phyloP scores from a whole-genome alignment of 257 asterid genomes.

The Craterostigma plantagineum region DNA sequence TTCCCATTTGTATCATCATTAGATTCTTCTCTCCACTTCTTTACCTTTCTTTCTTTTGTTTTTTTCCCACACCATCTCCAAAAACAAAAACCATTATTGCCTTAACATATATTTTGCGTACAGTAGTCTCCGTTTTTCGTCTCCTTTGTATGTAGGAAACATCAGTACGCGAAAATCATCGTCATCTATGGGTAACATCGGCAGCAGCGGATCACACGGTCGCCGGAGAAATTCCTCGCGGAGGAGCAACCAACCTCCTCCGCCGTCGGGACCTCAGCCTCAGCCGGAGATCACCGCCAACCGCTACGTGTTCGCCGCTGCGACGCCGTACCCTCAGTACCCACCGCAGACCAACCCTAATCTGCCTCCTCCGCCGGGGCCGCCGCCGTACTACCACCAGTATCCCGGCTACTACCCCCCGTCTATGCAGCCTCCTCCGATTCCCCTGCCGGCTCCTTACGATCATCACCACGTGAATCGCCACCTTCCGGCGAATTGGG shows the following conservation, averaged over 20 bases:
- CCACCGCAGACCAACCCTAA: constrained; percentile 38
- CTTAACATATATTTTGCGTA: constrained; percentile 9
- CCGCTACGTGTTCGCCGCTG: constrained; percentile 93
- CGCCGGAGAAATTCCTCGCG: constrained; percentile 38
- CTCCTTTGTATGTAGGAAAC: not conserved
- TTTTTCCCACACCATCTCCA: not conserved
- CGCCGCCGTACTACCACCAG: constrained; percentile 57
- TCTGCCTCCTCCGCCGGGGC: constrained; percentile 44
- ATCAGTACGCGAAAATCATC: too few species aligned
- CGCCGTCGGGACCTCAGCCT: constrained; percentile 39
- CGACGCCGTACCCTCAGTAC: constrained; percentile 88
- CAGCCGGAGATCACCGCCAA: constrained; percentile 67
- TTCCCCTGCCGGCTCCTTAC: constrained; percentile 59
- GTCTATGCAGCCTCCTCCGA: constrained; percentile 35
- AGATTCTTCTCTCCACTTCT: constrained; percentile 22
- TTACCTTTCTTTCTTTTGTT: constrained; percentile 1
- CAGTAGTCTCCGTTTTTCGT: constrained; percentile 11
- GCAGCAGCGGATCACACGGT: constrained; percentile 53
- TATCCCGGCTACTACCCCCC: constrained; percentile 75
- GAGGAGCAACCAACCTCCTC: constrained; percentile 69
- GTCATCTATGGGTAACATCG: constrained; percentile 61
- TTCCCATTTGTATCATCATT: constrained; percentile 16
- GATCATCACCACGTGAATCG: constrained; percentile 43
- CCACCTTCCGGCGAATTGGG: constrained; percentile 58
- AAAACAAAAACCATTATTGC: too few species aligned